phyloP scores from a whole-genome alignment of 2,329 filamentous ascomycete genomes.

The Arthrobotrys pseudoclavata region DNA sequence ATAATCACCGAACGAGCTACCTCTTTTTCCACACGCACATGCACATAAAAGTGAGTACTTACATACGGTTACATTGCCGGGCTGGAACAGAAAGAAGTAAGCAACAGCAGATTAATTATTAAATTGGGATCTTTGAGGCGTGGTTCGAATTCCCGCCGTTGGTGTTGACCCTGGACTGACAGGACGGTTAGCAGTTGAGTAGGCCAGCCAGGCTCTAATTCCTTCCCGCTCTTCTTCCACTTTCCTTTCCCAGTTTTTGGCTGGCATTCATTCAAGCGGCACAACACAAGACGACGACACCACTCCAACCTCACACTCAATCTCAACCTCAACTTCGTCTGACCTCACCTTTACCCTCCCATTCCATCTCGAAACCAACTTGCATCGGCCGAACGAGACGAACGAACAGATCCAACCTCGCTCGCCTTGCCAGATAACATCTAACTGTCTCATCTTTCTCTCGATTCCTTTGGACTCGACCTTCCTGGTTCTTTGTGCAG shows the following conservation, averaged over 20 bases:
- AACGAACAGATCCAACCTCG: constrained; percentile 19
- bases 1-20: constrained; percentile 44
- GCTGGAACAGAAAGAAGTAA: constrained; percentile 25
- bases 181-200: constrained; percentile 19
- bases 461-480: constrained; percentile 20
- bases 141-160: constrained; percentile 26
- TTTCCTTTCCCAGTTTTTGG: constrained; percentile 41
- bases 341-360: background rate
- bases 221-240: constrained; percentile 57
- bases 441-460: constrained; percentile 13
- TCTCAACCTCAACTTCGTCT: constrained; percentile 18
- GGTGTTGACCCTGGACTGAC: constrained; percentile 56
- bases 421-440: constrained; percentile 16
- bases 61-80: constrained; percentile 30
- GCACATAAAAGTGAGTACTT: background rate
- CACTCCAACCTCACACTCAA: constrained; percentile 25
- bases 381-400: background rate
- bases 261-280: constrained; percentile 5
- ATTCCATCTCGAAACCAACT: constrained; percentile 1
- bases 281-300: constrained; percentile 38
- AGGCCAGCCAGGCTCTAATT: constrained; percentile 44
- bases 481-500: constrained; percentile 44
- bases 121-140: constrained; percentile 26
- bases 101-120: background rate
- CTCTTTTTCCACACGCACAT: background rate